A percentile compares a stretch with the other conserved stretches of the same genome.
Evolutionary conservation across 139 green algal species (phyloP).

Genomic region (Auxenochlorella protothecoides): DNA sequence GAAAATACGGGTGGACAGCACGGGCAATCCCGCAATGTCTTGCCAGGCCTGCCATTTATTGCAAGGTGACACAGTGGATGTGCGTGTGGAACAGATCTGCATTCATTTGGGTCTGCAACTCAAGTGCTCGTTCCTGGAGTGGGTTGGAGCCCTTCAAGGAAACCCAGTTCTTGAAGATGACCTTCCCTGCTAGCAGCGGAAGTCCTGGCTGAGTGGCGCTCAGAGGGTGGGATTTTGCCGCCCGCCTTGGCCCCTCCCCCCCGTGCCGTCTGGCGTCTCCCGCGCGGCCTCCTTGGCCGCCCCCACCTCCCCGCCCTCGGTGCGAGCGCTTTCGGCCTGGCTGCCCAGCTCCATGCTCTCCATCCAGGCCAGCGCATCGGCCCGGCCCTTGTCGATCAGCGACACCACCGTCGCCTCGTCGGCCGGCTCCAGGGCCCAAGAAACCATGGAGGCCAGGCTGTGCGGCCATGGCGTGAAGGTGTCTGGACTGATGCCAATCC

Average conservation of each 20-base stretch:
- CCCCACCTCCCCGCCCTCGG: background rate
- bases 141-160: no score
- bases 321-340: background rate
- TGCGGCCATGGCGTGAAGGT: constrained; percentile 29
- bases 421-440: constrained; percentile 48
- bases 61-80: no score
- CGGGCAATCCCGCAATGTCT: no score
- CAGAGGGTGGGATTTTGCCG: background rate
- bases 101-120: no score
- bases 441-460: constrained; percentile 42
- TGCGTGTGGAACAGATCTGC: no score
- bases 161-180: no score
- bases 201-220: background rate
- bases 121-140: no score
- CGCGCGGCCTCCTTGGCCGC: constrained; percentile 5
- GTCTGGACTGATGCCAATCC: constrained; percentile 39
- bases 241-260: background rate
- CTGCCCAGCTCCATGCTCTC: constrained; percentile 2
- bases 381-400: constrained; percentile 24
- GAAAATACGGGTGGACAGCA: no score
- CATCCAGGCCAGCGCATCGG: constrained; percentile 33
- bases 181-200: no score
- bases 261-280: background rate
- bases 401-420: constrained; percentile 23
- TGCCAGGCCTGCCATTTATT: no score